Conservation (phyloP, 176 grass and related monocot genomes). For the Panicum miliaceum region DNA sequence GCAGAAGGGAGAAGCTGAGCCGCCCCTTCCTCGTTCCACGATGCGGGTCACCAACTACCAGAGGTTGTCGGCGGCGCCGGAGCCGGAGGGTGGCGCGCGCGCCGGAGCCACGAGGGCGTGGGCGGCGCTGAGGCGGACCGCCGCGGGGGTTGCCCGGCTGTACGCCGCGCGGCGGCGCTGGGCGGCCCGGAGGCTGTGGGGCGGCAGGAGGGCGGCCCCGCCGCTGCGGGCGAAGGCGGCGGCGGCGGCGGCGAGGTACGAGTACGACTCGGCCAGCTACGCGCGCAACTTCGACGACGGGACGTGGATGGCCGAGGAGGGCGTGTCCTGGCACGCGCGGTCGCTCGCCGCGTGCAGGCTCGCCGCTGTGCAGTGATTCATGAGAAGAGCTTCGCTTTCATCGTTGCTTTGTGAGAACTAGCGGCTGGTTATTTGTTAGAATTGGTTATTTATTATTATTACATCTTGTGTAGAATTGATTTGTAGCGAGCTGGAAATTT, state of each 20-base stretch:
- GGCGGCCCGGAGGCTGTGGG: conserved; percentile 27
- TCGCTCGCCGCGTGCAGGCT: conserved; percentile 39
- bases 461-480: not conserved
- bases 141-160: not conserved
- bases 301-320: conserved; percentile 62
- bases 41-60: conserved; percentile 49
- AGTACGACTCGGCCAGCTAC: conserved; percentile 61
- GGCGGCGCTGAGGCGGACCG: conserved; percentile 33
- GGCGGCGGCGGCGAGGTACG: conserved; percentile 32
- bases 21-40: not conserved
- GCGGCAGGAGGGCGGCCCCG: not conserved
- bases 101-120: not conserved
- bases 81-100: not conserved
- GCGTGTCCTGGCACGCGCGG: conserved; percentile 46
- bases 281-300: conserved; percentile 76
- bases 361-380: not conserved
- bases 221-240: not conserved
- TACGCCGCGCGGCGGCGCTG: conserved; percentile 8
- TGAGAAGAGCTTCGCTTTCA: not conserved
- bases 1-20: not conserved
- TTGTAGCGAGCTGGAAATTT: not conserved
- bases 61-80: conserved; percentile 21
- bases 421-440: not conserved
- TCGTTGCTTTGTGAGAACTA: not conserved
- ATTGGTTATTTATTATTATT: not conserved